Percentiles rank a stretch among this genome's conserved stretches.
Conservation (phyloP, 495 filamentous ascomycete genomes). For the Neohortaea acidophila region DNA sequence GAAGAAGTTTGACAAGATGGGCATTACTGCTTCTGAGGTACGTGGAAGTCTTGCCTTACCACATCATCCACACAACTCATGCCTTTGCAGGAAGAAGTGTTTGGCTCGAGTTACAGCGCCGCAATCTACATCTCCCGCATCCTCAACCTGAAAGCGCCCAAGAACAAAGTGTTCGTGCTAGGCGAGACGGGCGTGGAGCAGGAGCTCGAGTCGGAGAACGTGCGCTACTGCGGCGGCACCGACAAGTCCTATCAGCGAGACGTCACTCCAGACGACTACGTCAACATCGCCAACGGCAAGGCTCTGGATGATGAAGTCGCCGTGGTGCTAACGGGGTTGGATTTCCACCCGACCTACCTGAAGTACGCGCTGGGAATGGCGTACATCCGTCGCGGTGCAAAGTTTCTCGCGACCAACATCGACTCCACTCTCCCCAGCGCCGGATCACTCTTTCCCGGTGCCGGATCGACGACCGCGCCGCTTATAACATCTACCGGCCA, state of each 20-base stretch:
- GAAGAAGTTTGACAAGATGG: constrained; percentile 72
- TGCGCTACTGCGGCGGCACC: constrained; percentile 76
- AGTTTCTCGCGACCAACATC: constrained; percentile 85
- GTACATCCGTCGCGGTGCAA: constrained; percentile 68
- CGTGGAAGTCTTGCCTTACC: constrained; percentile 13
- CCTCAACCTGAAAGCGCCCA: constrained; percentile 54
- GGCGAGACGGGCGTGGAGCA: constrained; percentile 85
- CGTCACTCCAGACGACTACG: constrained; percentile 66
- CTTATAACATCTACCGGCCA: constrained; percentile 54
- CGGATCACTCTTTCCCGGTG: constrained; percentile 74
- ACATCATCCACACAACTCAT: background rate
- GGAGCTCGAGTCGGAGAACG: constrained; percentile 60
- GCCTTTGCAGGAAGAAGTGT: constrained; percentile 66
- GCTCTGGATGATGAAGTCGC: constrained; percentile 70
- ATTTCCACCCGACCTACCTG: constrained; percentile 88
- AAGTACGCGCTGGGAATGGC: constrained; percentile 74
- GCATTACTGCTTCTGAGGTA: constrained; percentile 58
- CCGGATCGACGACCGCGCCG: constrained; percentile 67
- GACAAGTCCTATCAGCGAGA: constrained; percentile 63
- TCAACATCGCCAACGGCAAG: constrained; percentile 50
- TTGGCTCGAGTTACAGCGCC: constrained; percentile 85
- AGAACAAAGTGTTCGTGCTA: constrained; percentile 85
- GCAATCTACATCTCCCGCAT: constrained; percentile 95
- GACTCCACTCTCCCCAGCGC: constrained; percentile 75
- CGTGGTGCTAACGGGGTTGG: constrained; percentile 74